Evolutionary conservation across 1,284 basidiomycete genomes (phyloP), one percentile per base, ranked within the genome.

Genomic region (Ganoderma resinaceum): DNA sequence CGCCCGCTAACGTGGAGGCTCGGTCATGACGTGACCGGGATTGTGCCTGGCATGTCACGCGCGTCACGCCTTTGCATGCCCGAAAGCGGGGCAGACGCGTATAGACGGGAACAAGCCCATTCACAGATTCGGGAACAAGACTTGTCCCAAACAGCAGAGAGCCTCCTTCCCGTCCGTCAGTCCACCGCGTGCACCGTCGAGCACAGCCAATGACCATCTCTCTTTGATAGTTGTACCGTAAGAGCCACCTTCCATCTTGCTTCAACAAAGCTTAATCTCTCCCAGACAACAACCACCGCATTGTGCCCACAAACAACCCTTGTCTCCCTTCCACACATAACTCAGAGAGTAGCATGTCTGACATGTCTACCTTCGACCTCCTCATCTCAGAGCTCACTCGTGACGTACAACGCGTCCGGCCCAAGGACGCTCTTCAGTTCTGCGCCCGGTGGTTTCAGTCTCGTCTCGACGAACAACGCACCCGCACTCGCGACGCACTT

Each of bases 371-470:
- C 35, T 95, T 94, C 78, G 90, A 94, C 75, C 80, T 83, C 38
- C 89, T 98, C 74, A 86, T 98, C 75, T 89, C 87, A 73, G 95
- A 98, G 76, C 87, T 98, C 70, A 93, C 94, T 74, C 90, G 94
- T 77, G 97, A 98, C 80, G 89, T 89, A 61, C 85, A 93, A 49
- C 90, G 94, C 72, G 93, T 91, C 20, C 93, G 95, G 76, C 97
- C 96, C 23, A 89, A 88, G 75, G 97, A 98, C 78, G 88, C 93
- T 4, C 89, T 98, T 63, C 97, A 98, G 81, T 98, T 95, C 83
- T 97, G 95, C 77, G 92, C 96, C 63, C 96, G 92, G 78, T 99
- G 97, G 97, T 98, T 98, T 83, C 94, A 97, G 78, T 85, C 86
- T 68, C 89, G 94, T 68, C 84, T 97, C 67, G 92, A 96, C 78